Evolutionary conservation across 805 yeast genomes (phyloP).

Genomic region (Vanderwaltozyma tropicalis): DNA sequence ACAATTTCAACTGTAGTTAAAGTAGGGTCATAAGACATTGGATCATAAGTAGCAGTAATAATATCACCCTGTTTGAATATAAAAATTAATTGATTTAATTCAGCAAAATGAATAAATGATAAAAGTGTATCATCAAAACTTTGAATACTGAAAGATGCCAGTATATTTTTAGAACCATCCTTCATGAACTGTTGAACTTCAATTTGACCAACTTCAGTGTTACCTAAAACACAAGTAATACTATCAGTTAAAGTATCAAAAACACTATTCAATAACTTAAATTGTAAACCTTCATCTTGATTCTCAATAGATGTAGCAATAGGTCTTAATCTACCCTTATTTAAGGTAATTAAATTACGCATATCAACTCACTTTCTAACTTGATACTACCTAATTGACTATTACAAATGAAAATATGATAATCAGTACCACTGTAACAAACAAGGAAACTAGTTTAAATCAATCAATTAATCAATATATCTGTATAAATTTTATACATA

Average conservation of each 20-base stretch:
- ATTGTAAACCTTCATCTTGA: slow-evolving; percentile 7
- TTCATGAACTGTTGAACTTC: slow-evolving; percentile 74
- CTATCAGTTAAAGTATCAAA: slow-evolving; percentile 72
- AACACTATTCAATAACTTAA: slow-evolving; percentile 24
- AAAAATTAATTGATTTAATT: slow-evolving; percentile 52
- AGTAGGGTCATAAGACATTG: slow-evolving; percentile 34
- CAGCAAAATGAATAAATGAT: slow-evolving; percentile 60
- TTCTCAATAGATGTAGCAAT: slow-evolving; percentile 8
- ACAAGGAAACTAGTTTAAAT: too few species aligned
- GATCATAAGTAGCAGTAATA: slow-evolving; percentile 50
- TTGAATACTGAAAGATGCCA: slow-evolving; percentile 52
- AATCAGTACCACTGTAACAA: too few species aligned
- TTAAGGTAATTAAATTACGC: slow-evolving; percentile 28
- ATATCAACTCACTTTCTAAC: too few species aligned
- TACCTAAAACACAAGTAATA: slow-evolving; percentile 53
- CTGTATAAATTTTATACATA: too few species aligned
- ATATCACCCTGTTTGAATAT: slow-evolving; percentile 73
- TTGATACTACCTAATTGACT: too few species aligned
- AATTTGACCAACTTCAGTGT: slow-evolving; percentile 41
- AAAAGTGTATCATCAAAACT: slow-evolving; percentile 35
- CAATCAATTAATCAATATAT: too few species aligned
- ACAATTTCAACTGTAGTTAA: slow-evolving; percentile 57
- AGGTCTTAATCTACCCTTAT: slow-evolving; percentile 24
- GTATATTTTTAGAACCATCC: slow-evolving; percentile 43
- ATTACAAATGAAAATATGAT: too few species aligned